phyloP scores from a whole-genome alignment of 768 basidiomycete species.

The Lactarius pseudohatsudake region DNA sequence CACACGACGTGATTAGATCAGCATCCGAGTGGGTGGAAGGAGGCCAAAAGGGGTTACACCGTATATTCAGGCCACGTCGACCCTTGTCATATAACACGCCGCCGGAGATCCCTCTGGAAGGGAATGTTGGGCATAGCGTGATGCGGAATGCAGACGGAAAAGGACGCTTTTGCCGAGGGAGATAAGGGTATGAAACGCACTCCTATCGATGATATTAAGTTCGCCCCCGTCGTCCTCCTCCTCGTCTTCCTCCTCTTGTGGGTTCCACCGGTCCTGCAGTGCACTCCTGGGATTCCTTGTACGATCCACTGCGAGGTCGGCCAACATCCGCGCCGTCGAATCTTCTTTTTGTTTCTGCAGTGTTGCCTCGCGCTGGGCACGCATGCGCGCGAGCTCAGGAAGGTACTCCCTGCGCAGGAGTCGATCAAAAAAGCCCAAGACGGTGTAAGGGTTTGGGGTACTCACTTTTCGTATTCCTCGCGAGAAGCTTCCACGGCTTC shows the following conservation, averaged over 20 bases:
- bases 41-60: conserved; percentile 11
- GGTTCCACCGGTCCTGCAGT: conserved; percentile 61
- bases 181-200: conserved; percentile 44
- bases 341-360: conserved; percentile 70
- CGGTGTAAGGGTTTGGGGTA: conserved; percentile 13
- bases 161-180: neutral
- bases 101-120: neutral
- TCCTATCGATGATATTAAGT: conserved; percentile 65
- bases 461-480: conserved; percentile 85
- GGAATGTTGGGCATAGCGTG: neutral
- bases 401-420: conserved; percentile 71
- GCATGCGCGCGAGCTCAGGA: conserved; percentile 80
- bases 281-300: conserved; percentile 58
- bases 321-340: conserved; percentile 73
- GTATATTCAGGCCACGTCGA: conserved; percentile 11
- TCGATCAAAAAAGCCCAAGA: neutral
- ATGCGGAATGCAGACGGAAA: conserved; percentile 14
- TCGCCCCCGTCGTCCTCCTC: conserved; percentile 50
- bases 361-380: conserved; percentile 59
- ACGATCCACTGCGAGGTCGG: conserved; percentile 75
- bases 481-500: conserved; percentile 86
- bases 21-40: neutral
- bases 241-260: conserved; percentile 45
- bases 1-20: conserved; percentile 10
- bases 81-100: conserved; percentile 14